Percentiles rank a stretch among this genome's conserved stretches.
Conservation (phyloP, 768 basidiomycete species). For the Pulveroboletus ravenelii region DNA sequence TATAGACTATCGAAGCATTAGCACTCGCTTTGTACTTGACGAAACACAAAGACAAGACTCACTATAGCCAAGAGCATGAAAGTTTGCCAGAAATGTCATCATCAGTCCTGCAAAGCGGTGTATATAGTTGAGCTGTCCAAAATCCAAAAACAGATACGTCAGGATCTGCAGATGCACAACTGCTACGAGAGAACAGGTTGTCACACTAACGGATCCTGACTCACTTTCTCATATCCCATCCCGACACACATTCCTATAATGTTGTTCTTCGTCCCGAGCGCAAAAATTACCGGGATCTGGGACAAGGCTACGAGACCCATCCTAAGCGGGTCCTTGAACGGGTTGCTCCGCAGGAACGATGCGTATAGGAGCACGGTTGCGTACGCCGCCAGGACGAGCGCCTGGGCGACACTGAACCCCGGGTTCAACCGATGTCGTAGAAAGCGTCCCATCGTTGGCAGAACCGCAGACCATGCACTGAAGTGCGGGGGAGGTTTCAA, state of each 20-base stretch:
- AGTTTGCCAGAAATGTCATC: slow-evolving; percentile 36
- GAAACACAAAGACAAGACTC: slow-evolving; percentile 3
- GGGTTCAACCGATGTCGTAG: slow-evolving; percentile 32
- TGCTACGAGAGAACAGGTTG: background rate
- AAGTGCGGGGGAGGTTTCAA: slow-evolving; percentile 31
- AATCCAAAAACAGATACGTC: background rate
- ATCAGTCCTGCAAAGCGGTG: slow-evolving; percentile 50
- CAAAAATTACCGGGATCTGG: slow-evolving; percentile 42
- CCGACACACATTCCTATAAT: slow-evolving; percentile 37
- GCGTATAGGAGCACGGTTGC: slow-evolving; percentile 32
- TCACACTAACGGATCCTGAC: slow-evolving; percentile 1
- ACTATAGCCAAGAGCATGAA: slow-evolving; percentile 42
- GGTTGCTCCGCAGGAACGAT: slow-evolving; percentile 32
- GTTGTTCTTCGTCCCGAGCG: slow-evolving; percentile 49
- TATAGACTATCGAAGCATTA: slow-evolving; percentile 21
- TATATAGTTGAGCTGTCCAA: slow-evolving; percentile 44
- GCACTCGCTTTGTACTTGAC: background rate
- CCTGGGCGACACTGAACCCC: slow-evolving; percentile 37
- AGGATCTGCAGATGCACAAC: background rate
- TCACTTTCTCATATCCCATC: slow-evolving; percentile 46
- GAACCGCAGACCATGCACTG: slow-evolving; percentile 33
- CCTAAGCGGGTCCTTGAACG: slow-evolving; percentile 32
- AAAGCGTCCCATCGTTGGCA: slow-evolving; percentile 31
- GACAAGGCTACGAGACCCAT: slow-evolving; percentile 37
- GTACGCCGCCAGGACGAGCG: slow-evolving; percentile 35